Evolutionary conservation across 208 protist genomes (phyloP).

Genomic region (Acanthamoeba healyi): DNA sequence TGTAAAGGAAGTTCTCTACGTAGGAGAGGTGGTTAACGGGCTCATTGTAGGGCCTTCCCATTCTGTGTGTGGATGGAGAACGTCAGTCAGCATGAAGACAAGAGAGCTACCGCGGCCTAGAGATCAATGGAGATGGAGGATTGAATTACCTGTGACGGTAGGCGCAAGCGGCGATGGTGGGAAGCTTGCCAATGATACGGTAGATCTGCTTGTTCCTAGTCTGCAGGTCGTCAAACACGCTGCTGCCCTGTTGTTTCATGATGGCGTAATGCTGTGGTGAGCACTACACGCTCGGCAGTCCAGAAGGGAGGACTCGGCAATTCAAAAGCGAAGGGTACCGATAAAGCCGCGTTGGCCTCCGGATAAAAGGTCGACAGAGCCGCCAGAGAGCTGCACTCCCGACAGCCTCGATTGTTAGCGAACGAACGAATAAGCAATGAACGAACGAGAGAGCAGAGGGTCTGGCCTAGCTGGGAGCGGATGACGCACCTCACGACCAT

Average conservation of each 20-base stretch:
- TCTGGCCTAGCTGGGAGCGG: too few relatives aligned
- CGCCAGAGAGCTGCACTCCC: slow-evolving; percentile 69
- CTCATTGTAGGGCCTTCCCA: slow-evolving; percentile 82
- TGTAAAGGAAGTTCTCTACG: slow-evolving; percentile 92
- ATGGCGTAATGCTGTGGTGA: neutral
- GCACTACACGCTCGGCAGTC: neutral
- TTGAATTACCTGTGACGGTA: slow-evolving; percentile 85
- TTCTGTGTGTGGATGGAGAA: neutral
- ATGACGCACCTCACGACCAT: slow-evolving; percentile 82
- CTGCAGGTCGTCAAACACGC: slow-evolving; percentile 79
- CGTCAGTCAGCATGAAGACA: neutral
- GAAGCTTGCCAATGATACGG: slow-evolving; percentile 90
- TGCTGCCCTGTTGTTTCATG: slow-evolving; percentile 1
- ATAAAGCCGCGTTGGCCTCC: slow-evolving; percentile 85
- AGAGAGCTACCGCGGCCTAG: neutral
- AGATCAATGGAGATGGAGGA: neutral
- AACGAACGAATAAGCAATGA: too few relatives aligned
- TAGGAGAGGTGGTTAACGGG: slow-evolving; percentile 87
- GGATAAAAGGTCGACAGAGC: slow-evolving; percentile 87
- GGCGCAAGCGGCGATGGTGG: slow-evolving; percentile 91
- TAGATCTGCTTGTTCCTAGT: slow-evolving; percentile 89
- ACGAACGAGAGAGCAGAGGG: too few relatives aligned
- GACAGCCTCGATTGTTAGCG: neutral
- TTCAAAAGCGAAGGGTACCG: too few relatives aligned
- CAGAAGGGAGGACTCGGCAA: too few relatives aligned